Evolutionary conservation across 148 eudicot genomes (phyloP).

Genomic region (Talinum fruticosum): DNA sequence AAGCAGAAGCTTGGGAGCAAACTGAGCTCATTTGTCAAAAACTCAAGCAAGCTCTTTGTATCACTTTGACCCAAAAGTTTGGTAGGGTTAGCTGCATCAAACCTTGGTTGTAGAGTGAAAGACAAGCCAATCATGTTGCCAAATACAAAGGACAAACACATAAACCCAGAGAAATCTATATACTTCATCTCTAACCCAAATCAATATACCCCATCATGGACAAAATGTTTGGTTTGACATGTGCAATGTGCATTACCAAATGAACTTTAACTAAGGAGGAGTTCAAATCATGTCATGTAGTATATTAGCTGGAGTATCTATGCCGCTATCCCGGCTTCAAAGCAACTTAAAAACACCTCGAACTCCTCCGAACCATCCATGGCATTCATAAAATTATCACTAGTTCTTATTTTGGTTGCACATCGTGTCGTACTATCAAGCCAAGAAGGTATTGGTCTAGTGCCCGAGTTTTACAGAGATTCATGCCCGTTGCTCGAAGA

Average conservation of each 20-base stretch:
- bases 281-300: not conserved
- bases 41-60: not conserved
- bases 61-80: conserved; percentile 2
- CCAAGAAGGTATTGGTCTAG: conserved; percentile 22
- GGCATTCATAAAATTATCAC: conserved; percentile 14
- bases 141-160: conserved; percentile 13
- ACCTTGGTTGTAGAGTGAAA: conserved; percentile 17
- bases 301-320: conserved; percentile 1
- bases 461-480: conserved; percentile 43
- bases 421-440: conserved; percentile 19
- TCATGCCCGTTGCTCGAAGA: conserved; percentile 51
- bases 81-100: conserved; percentile 36
- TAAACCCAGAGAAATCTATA: conserved; percentile 13
- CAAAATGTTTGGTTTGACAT: conserved; percentile 36
- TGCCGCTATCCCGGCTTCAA: not conserved
- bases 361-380: not conserved
- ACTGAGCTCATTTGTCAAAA: not conserved
- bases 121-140: not conserved
- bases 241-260: not conserved
- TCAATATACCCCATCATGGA: conserved; percentile 6
- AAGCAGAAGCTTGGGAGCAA: not conserved
- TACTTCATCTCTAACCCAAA: conserved; percentile 24
- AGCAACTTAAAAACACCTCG: not conserved
- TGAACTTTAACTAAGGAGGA: not conserved
- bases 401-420: conserved; percentile 19